Conservation (phyloP, 345 rosid genomes). For the sweet orange (Citrus sinensis) region DNA sequence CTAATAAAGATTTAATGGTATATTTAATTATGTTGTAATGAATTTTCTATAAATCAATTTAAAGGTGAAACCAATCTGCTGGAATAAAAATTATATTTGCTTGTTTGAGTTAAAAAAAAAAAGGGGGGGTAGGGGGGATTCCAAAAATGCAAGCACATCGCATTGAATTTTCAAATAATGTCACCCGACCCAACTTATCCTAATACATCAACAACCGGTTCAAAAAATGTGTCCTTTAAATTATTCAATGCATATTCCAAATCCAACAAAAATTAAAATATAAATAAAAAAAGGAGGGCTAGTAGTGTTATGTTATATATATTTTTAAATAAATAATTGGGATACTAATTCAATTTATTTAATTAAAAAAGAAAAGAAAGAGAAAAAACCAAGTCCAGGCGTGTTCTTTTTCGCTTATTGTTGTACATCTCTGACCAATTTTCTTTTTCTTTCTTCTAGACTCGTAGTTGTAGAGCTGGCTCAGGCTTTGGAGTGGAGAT, state of each 20-base stretch:
- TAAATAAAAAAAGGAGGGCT: too few species aligned
- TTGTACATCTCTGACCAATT: neutral
- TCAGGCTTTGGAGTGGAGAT: neutral
- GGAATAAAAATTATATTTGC: too few species aligned
- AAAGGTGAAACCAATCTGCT: too few species aligned
- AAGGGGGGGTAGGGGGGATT: neutral
- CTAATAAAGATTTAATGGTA: too few species aligned
- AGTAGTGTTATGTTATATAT: too few species aligned
- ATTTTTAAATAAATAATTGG: too few species aligned
- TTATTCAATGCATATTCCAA: too few species aligned
- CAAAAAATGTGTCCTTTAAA: too few species aligned
- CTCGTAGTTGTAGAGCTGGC: neutral
- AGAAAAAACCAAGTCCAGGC: neutral
- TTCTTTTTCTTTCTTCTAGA: neutral
- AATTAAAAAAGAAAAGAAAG: neutral
- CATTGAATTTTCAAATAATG: neutral
- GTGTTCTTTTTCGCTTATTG: neutral
- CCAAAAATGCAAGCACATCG: neutral
- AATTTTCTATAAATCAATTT: too few species aligned
- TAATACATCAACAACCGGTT: neutral
- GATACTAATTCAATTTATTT: neutral
- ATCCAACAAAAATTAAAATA: too few species aligned
- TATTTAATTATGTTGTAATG: too few species aligned
- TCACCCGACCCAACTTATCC: neutral
- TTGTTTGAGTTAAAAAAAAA: too few species aligned